Conservation (phyloP, 805 yeast genomes). For the Ogataea trehalophila region DNA sequence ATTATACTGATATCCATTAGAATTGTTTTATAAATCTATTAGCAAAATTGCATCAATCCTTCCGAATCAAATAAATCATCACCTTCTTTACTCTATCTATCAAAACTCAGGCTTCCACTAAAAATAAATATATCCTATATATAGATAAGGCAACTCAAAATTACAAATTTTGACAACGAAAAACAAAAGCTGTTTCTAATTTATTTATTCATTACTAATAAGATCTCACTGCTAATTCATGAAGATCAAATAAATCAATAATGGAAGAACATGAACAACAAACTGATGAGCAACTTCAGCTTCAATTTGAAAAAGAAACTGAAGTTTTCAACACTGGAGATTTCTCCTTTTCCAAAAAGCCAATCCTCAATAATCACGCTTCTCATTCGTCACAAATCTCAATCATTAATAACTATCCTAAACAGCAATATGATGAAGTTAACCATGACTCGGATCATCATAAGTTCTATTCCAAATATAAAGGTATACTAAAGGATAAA, state of each 20-base stretch:
- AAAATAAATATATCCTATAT: no score
- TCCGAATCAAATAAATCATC: no score
- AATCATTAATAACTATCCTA: constrained; percentile 24
- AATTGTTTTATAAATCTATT: no score
- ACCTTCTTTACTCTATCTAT: no score
- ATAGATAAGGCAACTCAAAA: no score
- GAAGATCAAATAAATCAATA: constrained; percentile 18
- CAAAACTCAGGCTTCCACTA: no score
- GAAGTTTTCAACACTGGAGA: constrained; percentile 2
- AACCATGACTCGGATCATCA: constrained; percentile 28
- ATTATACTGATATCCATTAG: no score
- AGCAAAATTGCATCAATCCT: no score
- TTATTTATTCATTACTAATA: background rate
- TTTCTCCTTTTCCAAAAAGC: constrained; percentile 30
- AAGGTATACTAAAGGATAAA: constrained; percentile 28
- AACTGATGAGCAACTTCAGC: background rate
- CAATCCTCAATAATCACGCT: constrained; percentile 11
- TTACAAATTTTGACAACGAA: no score
- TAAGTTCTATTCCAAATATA: constrained; percentile 26
- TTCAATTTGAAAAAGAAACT: background rate
- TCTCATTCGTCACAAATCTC: constrained; percentile 27
- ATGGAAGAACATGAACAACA: background rate
- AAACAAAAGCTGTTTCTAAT: no score
- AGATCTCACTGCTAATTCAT: constrained; percentile 39
- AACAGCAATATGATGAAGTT: constrained; percentile 27